These are phyloP conservation scores for Solanum tacnaense DNA, from an alignment of 257 asterid species.

Conservation along the genomic window DNA sequence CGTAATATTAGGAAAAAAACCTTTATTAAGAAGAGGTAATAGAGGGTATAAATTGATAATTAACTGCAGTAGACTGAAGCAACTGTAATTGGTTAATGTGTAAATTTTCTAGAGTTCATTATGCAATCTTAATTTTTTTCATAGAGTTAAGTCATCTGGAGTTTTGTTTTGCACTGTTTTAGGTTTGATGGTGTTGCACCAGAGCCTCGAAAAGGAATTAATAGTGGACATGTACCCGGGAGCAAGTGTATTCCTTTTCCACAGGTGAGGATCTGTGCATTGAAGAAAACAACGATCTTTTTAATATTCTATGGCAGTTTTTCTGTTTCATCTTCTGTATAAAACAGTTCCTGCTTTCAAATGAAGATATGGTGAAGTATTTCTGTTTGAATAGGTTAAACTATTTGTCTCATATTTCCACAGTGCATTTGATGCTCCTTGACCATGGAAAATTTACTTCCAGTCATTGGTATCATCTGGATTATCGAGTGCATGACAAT, in stretches of 20 bases:
- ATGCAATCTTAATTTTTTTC: not conserved
- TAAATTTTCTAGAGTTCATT: not conserved
- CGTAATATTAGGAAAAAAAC: not conserved
- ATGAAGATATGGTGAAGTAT: not conserved
- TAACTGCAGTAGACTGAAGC: not conserved
- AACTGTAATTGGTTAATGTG: not conserved
- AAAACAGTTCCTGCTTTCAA: not conserved
- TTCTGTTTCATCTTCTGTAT: not conserved
- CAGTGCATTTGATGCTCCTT: not conserved
- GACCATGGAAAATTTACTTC: not conserved
- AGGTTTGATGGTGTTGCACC: slow-evolving; percentile 95
- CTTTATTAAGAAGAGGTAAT: not conserved
- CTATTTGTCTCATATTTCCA: not conserved
- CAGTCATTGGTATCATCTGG: not conserved
- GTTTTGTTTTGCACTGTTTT: not conserved
- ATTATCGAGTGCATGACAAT: not conserved
- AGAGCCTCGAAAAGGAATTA: slow-evolving; percentile 92
- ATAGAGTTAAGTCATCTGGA: not conserved
- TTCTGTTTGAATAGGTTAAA: not conserved
- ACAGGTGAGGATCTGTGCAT: slow-evolving; percentile 42
- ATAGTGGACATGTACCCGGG: slow-evolving; percentile 83
- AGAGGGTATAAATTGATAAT: not conserved
- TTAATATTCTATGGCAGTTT: not conserved
- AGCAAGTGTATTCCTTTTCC: slow-evolving; percentile 91
- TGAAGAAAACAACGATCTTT: not conserved